Evolutionary conservation across 2,329 filamentous ascomycete species (phyloP).

Genomic region (Ophiostoma piceae): DNA sequence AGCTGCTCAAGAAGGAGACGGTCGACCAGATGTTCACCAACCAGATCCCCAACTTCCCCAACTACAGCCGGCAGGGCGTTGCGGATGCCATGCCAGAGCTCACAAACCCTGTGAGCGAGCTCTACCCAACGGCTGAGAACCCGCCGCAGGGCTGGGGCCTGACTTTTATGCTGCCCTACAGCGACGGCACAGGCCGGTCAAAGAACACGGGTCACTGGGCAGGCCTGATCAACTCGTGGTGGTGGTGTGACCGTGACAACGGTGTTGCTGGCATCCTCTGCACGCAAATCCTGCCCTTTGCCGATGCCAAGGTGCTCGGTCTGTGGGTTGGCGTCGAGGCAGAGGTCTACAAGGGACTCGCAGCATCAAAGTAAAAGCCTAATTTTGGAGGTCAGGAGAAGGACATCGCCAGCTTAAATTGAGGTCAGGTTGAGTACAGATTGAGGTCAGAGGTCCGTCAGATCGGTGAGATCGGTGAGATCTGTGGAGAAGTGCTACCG

Average conservation of each 20-base stretch:
- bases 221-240: slow-evolving; percentile 52
- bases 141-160: slow-evolving; percentile 58
- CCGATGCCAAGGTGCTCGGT: slow-evolving; percentile 35
- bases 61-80: slow-evolving; percentile 43
- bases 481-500: not conserved
- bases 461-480: not conserved
- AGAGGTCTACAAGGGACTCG: slow-evolving; percentile 31
- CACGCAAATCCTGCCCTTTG: slow-evolving; percentile 45
- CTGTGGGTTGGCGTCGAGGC: slow-evolving; percentile 37
- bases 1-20: slow-evolving; percentile 49
- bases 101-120: slow-evolving; percentile 42
- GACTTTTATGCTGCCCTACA: slow-evolving; percentile 46
- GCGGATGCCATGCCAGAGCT: slow-evolving; percentile 43
- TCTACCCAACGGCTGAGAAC: slow-evolving; percentile 41
- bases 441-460: not conserved
- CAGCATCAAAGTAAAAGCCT: slow-evolving; percentile 4
- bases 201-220: slow-evolving; percentile 48
- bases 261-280: slow-evolving; percentile 47
- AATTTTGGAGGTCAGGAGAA: not conserved
- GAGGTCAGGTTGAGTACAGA: too few species aligned
- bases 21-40: slow-evolving; percentile 59
- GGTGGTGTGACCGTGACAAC: slow-evolving; percentile 55
- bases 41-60: slow-evolving; percentile 49
- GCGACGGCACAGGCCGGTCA: slow-evolving; percentile 45
- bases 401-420: too few species aligned